Evolutionary conservation across 768 basidiomycete genomes (phyloP).

Genomic region (Antrodiella citrinella): DNA sequence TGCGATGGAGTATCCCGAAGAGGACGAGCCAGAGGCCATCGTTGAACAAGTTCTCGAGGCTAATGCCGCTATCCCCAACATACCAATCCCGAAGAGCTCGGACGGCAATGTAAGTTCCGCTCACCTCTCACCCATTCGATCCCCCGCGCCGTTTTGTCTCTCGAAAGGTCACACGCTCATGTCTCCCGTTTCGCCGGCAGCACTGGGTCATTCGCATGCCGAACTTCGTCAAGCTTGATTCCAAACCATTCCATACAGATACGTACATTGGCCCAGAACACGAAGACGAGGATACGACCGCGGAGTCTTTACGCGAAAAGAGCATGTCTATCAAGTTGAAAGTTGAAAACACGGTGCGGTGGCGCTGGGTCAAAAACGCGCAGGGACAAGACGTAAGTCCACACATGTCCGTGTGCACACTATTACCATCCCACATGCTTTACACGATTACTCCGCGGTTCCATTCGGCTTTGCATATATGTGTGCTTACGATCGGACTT

Average conservation of each 20-base stretch:
- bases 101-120: slow-evolving; percentile 63
- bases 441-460: neutral
- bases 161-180: neutral
- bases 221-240: slow-evolving; percentile 86
- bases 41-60: slow-evolving; percentile 55
- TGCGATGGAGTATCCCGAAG: slow-evolving; percentile 67
- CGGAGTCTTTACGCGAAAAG: slow-evolving; percentile 61
- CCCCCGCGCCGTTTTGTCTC: neutral
- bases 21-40: slow-evolving; percentile 55
- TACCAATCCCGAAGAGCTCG: slow-evolving; percentile 72
- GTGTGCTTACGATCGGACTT: too few relatives aligned
- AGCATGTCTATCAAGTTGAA: slow-evolving; percentile 81
- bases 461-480: neutral
- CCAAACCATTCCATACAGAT: slow-evolving; percentile 84
- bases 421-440: slow-evolving; percentile 2
- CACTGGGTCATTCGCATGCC: slow-evolving; percentile 92
- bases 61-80: slow-evolving; percentile 76
- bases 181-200: slow-evolving; percentile 29
- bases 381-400: slow-evolving; percentile 69
- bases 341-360: slow-evolving; percentile 91
- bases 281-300: slow-evolving; percentile 55
- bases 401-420: neutral
- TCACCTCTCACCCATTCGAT: neutral
- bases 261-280: slow-evolving; percentile 80
- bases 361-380: slow-evolving; percentile 86